Conservation (phyloP, 2,329 filamentous ascomycete genomes). For the Acrocalymma vagum region DNA sequence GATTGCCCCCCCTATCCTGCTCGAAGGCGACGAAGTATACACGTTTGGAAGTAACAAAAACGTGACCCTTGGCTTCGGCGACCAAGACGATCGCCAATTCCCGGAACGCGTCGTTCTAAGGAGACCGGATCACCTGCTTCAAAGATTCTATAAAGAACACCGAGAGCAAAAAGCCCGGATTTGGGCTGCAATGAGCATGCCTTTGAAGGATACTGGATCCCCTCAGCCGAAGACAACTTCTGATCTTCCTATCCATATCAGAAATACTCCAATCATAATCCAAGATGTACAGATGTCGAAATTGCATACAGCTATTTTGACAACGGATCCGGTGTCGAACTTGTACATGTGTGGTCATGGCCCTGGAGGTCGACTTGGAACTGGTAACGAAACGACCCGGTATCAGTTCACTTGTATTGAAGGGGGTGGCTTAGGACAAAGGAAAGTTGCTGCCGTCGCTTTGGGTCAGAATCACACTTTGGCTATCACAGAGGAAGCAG, state of each 20-base stretch:
- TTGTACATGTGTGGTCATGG: conserved; percentile 93
- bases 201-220: conserved; percentile 26
- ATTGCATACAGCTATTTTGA: conserved; percentile 87
- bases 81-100: conserved; percentile 92
- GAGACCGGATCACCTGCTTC: conserved; percentile 79
- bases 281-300: conserved; percentile 90
- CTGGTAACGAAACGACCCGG: conserved; percentile 87
- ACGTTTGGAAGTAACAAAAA: conserved; percentile 98
- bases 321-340: conserved; percentile 86
- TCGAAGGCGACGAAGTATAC: conserved; percentile 84
- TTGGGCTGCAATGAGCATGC: conserved; percentile 48
- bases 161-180: conserved; percentile 56
- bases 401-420: conserved; percentile 88
- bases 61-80: conserved; percentile 88
- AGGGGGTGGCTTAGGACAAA: conserved; percentile 74
- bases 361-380: conserved; percentile 85
- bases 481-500: conserved; percentile 84
- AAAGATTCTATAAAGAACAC: conserved; percentile 76
- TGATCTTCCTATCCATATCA: conserved; percentile 76
- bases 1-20: conserved; percentile 40
- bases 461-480: conserved; percentile 92
- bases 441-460: conserved; percentile 78
- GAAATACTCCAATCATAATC: conserved; percentile 75
- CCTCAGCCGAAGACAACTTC: conserved; percentile 48
- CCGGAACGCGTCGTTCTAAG: conserved; percentile 83